A percentile compares a stretch with the other conserved stretches of the same genome.
Evolutionary conservation across 2,329 filamentous ascomycete species (phyloP).

Genomic region (Venturia nashicola): DNA sequence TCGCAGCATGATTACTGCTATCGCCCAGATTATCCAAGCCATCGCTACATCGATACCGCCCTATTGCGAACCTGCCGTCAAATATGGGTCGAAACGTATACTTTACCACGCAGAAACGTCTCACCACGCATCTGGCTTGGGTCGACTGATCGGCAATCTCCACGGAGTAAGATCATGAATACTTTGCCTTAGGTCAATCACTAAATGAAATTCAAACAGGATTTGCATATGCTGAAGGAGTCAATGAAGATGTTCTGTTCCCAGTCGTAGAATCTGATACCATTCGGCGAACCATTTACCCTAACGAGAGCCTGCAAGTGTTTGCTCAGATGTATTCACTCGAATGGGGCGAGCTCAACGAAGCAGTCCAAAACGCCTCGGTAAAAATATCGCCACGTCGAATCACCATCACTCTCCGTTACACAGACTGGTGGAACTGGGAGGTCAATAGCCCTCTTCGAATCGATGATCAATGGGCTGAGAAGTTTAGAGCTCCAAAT

Average conservation of each 20-base stretch:
- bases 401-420: background rate
- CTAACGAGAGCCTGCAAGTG: background rate
- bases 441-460: background rate
- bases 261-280: background rate
- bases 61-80: slow-evolving; percentile 3
- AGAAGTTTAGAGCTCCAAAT: background rate
- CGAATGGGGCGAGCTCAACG: background rate
- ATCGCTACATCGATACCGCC: slow-evolving; percentile 1
- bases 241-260: background rate
- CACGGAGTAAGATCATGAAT: background rate
- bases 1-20: background rate
- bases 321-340: slow-evolving; percentile 1
- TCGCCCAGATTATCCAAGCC: background rate
- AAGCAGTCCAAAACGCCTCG: background rate
- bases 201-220: background rate
- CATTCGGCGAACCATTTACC: background rate
- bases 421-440: slow-evolving; percentile 7
- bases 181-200: background rate
- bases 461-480: background rate
- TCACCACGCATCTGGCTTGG: slow-evolving; percentile 1
- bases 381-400: background rate
- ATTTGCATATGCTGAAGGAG: background rate
- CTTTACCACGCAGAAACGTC: slow-evolving; percentile 2
- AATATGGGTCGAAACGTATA: background rate
- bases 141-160: background rate